Evolutionary conservation across 164 flowering plant species (phyloP), one percentile per base, ranked within the genome.

Genomic region (Protea cynaroides): DNA sequence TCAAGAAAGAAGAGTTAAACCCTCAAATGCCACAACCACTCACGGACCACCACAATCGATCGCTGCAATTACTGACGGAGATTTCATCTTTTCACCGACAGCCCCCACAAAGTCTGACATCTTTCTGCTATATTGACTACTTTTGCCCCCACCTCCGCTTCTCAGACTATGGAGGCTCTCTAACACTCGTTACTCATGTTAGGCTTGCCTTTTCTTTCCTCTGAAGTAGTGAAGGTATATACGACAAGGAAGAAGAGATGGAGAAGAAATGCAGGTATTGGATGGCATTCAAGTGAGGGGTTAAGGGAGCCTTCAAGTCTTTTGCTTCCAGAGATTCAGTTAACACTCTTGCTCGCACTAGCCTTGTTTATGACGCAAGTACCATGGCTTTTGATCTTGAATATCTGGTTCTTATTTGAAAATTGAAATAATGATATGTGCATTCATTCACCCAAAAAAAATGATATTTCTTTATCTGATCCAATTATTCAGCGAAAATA

Each of bases 281-380:
- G 93, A 74, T 86, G 49, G 80, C 82, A 38, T 65, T 89, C 10
- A 82, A 65, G 65, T 79, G 82, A 56, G 72, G 84, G 40, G 83
- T 80, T 69, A 72, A 72, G 59, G 83, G 79, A 46, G 49, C 78
- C 24, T 81, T 84, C 77, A 83, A 78, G 34, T 64, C 94, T 68
- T 76, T 88, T 72, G 74, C 76, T 74, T 79, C 92, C 12, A 81
- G 62, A 56, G 74, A 78, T 67, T 78, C 89, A 67, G 72, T 82
- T 49, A 82, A 82, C 65, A 58, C 82, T 58, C 79, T 87, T 69
- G 94, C 96, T 64, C 77, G 92, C 58, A 83, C 87, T 56, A 89
- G 92, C 69, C 85, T 88, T 58, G 95, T 89, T 58, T 85, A 87
- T 78, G 96, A 92, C 75, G 87, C 93, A 68, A 95, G 95, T 86